Evolutionary conservation across 306 rosid genomes (phyloP), one percentile per base, ranked within the genome.

Genomic region (Comarum palustre): DNA sequence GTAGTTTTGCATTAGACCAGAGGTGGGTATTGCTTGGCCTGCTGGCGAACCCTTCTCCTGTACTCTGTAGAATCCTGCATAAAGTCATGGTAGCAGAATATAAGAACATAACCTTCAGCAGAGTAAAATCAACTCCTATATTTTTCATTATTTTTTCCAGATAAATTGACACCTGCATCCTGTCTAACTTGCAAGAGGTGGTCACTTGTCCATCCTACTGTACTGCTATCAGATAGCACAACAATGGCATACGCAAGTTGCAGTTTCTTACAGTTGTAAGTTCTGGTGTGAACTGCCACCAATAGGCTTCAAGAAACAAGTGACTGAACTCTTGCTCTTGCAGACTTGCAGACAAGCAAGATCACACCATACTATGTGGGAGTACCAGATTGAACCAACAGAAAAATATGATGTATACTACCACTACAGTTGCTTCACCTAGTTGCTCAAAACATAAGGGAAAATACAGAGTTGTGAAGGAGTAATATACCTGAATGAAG

Each of bases 21-120:
- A 69, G 97, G 80, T 42, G 97, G 96, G 78, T 87, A 93, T 76
- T 87, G 96, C 87, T 88, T 93, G 41, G 98, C 87, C 87, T 93
- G 97, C 82, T 79, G 96, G 68, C 93, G 84, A 57, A 93, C 96
- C 73, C 97, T 84, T 86, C 78, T 88, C 85, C 86, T 93, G 63
- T 93, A 93, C 86, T 93, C 96, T 1, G 71, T 64, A 2, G 85
- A 83, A 79, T 93, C 98, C 98, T 93, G 89, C 83, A 79, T 8
- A 57, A 77, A 63, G 32, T 74, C 32, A 9, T 62, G 14, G 6
- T n/a, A 76, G 62, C 34, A 82, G 34, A 25, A 69, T 24, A 59
- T 79, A 75, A 76, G 55, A 69, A 76, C 59, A 61, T 0, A 41
- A 25, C 14, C 31, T 14, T 43, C 16, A 22, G 57, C 47, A 72